These are phyloP conservation scores for Trichoderma reesei DNA, from an alignment of 495 filamentous ascomycete genomes.

Conservation along the genomic window DNA sequence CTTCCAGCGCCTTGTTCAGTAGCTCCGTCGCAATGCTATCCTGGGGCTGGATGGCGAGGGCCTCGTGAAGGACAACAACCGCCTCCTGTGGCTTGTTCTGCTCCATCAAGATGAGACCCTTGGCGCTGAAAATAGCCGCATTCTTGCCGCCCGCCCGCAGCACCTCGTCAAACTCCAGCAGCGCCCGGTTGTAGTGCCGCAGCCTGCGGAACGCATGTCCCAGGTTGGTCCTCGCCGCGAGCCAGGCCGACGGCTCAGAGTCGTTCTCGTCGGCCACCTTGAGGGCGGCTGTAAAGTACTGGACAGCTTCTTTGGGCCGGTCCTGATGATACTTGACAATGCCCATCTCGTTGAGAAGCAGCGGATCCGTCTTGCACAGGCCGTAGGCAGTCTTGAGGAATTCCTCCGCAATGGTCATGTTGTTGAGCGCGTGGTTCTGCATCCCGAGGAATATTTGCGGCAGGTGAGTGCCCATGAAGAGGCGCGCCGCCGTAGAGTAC, in stretches of 20 bases:
- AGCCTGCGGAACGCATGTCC: conserved; percentile 75
- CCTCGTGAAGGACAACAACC: conserved; percentile 59
- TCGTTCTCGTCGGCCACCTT: conserved; percentile 67
- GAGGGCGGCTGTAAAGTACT: conserved; percentile 66
- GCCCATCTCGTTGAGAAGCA: conserved; percentile 91
- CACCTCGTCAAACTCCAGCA: conserved; percentile 74
- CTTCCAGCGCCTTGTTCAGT: conserved; percentile 61
- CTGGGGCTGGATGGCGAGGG: conserved; percentile 57
- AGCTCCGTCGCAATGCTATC: conserved; percentile 69
- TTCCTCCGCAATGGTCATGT: conserved; percentile 91
- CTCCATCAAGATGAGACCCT: conserved; percentile 67
- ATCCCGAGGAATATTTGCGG: conserved; percentile 96
- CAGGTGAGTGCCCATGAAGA: conserved; percentile 95
- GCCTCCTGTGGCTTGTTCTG: conserved; percentile 56
- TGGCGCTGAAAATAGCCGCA: conserved; percentile 58
- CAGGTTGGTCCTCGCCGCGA: conserved; percentile 79
- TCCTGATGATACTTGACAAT: conserved; percentile 91
- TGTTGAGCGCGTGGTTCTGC: conserved; percentile 94
- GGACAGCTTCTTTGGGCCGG: conserved; percentile 58
- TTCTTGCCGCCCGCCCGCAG: conserved; percentile 66
- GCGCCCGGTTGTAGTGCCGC: conserved; percentile 57
- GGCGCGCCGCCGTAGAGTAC: conserved; percentile 87
- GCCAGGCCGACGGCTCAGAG: conserved; percentile 73
- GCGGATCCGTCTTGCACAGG: conserved; percentile 68
- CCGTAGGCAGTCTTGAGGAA: conserved; percentile 81